phyloP scores from a whole-genome alignment of 768 basidiomycete genomes.

The Leccinellum rugosiceps region DNA sequence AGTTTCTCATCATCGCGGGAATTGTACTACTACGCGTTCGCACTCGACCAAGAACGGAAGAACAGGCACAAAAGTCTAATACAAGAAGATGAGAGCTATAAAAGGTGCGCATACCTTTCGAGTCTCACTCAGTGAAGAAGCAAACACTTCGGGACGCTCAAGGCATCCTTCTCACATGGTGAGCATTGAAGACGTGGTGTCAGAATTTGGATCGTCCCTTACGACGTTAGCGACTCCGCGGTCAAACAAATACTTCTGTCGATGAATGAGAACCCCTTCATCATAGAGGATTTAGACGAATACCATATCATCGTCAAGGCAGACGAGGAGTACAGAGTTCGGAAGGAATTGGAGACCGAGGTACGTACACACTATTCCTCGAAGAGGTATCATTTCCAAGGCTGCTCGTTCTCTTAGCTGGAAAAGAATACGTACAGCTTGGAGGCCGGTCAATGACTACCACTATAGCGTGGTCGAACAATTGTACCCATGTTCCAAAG shows the following conservation, averaged over 20 bases:
- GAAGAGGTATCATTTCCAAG: background rate
- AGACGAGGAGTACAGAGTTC: constrained; percentile 73
- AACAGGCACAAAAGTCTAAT: background rate
- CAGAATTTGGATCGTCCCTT: background rate
- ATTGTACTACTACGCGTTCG: background rate
- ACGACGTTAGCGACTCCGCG: constrained; percentile 64
- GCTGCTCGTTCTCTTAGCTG: constrained; percentile 40
- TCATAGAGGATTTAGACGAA: constrained; percentile 86
- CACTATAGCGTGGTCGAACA: background rate
- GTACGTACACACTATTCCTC: constrained; percentile 31
- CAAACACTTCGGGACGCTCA: constrained; percentile 1
- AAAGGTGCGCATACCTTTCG: constrained; percentile 43
- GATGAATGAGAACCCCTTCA: constrained; percentile 80
- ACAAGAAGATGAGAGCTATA: constrained; percentile 54
- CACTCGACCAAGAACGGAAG: background rate
- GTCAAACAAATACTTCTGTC: constrained; percentile 84
- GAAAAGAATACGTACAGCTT: constrained; percentile 86
- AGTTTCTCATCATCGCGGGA: constrained; percentile 17
- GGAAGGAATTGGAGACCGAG: constrained; percentile 72
- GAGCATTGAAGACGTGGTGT: constrained; percentile 14
- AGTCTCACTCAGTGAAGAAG: constrained; percentile 3
- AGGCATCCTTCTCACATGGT: constrained; percentile 74
- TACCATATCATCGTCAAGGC: constrained; percentile 80
- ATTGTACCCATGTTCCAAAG: background rate
- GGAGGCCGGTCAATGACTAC: constrained; percentile 37